Evolutionary conservation across 352 stramenopile species (phyloP).

Genomic region (Globisporangium echinulatum): DNA sequence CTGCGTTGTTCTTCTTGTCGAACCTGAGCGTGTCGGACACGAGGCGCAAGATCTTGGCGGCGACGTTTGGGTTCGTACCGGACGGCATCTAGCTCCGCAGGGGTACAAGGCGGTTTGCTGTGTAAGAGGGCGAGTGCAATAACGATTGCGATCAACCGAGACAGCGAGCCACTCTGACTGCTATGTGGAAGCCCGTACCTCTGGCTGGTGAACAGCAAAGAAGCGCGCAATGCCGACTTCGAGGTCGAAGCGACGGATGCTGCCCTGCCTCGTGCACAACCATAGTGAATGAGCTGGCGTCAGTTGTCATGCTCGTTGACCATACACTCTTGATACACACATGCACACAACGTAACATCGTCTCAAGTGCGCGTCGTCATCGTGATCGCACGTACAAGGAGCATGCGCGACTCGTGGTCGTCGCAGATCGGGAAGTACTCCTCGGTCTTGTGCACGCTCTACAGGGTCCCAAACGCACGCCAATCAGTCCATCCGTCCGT

Average conservation of each 20-base stretch:
- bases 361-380: too few relatives aligned
- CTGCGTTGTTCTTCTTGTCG: conserved; percentile 52
- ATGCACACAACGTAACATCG: background rate
- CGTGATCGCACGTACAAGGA: conserved; percentile 32
- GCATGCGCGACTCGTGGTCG: conserved; percentile 30
- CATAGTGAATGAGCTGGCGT: too few relatives aligned
- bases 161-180: background rate
- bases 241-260: conserved; percentile 66
- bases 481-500: background rate
- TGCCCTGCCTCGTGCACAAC: conserved; percentile 24
- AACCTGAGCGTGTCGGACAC: conserved; percentile 68
- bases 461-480: too few relatives aligned
- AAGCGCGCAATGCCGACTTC: conserved; percentile 74
- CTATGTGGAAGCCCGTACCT: conserved; percentile 19
- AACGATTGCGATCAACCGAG: too few relatives aligned
- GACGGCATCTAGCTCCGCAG: conserved; percentile 36
- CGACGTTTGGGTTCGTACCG: conserved; percentile 54
- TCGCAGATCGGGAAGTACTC: conserved; percentile 81
- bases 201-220: conserved; percentile 53
- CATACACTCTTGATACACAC: too few relatives aligned
- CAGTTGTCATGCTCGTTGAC: too few relatives aligned
- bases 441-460: conserved; percentile 70
- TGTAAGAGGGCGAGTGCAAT: too few relatives aligned
- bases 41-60: conserved; percentile 58
- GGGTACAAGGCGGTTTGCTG: too few relatives aligned